phyloP scores from a whole-genome alignment of 2,329 filamentous ascomycete genomes.

The Sporothrix curviconia region DNA sequence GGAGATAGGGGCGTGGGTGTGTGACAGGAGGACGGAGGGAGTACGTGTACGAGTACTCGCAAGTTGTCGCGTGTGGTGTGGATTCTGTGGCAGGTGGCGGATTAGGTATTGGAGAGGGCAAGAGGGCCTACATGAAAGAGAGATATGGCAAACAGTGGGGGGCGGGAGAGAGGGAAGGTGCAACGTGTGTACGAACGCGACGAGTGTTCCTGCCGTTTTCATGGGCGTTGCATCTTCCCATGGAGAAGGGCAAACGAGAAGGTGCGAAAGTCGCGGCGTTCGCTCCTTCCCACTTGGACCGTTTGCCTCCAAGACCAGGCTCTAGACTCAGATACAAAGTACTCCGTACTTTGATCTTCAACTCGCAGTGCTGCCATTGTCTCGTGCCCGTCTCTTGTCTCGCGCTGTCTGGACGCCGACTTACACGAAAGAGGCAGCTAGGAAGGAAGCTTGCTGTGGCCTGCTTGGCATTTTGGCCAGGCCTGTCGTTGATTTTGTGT shows the following conservation, averaged over 20 bases:
- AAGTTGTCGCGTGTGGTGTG: background rate
- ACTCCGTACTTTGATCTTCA: too few relatives aligned
- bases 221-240: background rate
- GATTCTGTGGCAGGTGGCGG: background rate
- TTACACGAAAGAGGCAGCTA: slow-evolving; percentile 10
- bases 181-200: too few relatives aligned
- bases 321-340: too few relatives aligned
- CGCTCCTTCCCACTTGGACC: background rate
- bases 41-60: background rate
- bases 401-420: too few relatives aligned
- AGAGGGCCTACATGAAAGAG: too few relatives aligned
- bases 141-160: too few relatives aligned
- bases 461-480: background rate
- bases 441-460: too few relatives aligned
- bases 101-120: too few relatives aligned
- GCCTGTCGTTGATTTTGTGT: background rate
- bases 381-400: too few relatives aligned
- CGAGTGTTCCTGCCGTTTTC: too few relatives aligned
- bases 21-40: background rate
- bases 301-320: background rate
- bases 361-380: too few relatives aligned
- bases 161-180: too few relatives aligned
- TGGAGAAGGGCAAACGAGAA: background rate
- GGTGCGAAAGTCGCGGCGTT: background rate
- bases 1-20: background rate